Percentiles rank a stretch among this genome's conserved stretches.
Conservation (phyloP, 495 filamentous ascomycete genomes). For the Penicillium parvum region DNA sequence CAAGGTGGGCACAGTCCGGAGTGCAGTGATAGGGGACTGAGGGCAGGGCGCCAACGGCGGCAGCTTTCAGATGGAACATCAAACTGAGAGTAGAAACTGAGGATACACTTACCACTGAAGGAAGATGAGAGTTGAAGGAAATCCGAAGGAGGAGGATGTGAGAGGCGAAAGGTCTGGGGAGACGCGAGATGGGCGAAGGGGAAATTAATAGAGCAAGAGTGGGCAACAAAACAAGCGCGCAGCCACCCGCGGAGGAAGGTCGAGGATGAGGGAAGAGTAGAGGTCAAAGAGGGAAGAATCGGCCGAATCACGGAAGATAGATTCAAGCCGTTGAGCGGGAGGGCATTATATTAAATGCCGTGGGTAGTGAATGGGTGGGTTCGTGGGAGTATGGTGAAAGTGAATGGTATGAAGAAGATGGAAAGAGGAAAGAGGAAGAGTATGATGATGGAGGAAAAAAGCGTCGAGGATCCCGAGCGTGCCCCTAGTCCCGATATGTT, state of each 20-base stretch:
- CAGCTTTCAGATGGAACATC: not conserved
- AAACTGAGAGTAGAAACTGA: constrained; percentile 3
- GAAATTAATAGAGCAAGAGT: constrained; percentile 10
- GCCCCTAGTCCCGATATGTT: constrained; percentile 48
- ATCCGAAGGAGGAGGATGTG: not conserved
- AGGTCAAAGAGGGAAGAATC: constrained; percentile 11
- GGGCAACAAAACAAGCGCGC: constrained; percentile 21
- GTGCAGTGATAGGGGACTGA: constrained; percentile 14
- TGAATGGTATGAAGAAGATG: constrained; percentile 13
- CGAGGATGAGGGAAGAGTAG: constrained; percentile 11
- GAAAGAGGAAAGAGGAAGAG: constrained; percentile 19
- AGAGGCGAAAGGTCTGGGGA: constrained; percentile 3
- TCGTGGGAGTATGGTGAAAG: not conserved
- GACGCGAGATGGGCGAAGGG: constrained; percentile 1
- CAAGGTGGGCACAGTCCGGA: constrained; percentile 15
- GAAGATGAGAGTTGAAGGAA: not conserved
- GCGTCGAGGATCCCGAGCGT: constrained; percentile 38
- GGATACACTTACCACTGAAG: not conserved
- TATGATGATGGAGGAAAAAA: constrained; percentile 23
- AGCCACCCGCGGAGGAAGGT: constrained; percentile 12
- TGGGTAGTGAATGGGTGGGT: not conserved
- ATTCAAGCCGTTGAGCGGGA: not conserved
- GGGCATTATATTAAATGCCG: not conserved
- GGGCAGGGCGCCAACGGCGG: not conserved
- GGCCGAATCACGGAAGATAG: constrained; percentile 11